These are phyloP conservation scores for Coniochaeta prunicola DNA, from an alignment of 2,329 filamentous ascomycete genomes.

Conservation along the genomic window DNA sequence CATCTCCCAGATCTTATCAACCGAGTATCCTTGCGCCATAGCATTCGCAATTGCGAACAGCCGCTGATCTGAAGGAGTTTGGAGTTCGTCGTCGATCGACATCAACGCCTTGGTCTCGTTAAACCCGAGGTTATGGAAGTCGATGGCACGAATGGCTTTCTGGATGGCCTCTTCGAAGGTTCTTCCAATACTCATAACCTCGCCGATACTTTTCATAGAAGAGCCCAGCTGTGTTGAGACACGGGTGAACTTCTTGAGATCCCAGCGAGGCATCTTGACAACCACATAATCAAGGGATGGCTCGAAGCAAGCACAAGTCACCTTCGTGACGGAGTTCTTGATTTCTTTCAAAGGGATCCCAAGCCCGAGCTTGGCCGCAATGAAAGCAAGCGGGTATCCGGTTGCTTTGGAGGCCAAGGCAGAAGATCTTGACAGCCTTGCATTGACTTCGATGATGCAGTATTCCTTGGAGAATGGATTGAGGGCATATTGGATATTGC, in stretches of 20 bases:
- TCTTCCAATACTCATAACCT: constrained; percentile 96
- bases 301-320: constrained; percentile 96
- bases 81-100: constrained; percentile 91
- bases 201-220: constrained; percentile 99
- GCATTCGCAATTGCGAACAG: constrained; percentile 97
- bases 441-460: constrained; percentile 99
- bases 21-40: constrained; percentile 87
- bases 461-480: constrained; percentile 95
- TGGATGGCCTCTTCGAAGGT: constrained; percentile 98
- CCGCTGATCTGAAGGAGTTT: constrained; percentile 95
- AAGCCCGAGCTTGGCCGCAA: constrained; percentile 92
- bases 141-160: constrained; percentile 92
- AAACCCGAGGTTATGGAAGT: constrained; percentile 93
- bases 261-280: constrained; percentile 98
- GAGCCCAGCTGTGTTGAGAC: constrained; percentile 94
- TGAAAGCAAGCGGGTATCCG: constrained; percentile 91
- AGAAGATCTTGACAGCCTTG: constrained; percentile 88
- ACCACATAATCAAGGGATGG: constrained; percentile 97
- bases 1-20: constrained; percentile 96
- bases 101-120: constrained; percentile 87
- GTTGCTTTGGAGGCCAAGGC: constrained; percentile 95
- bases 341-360: constrained; percentile 95
- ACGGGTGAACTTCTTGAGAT: constrained; percentile 96
- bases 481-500: constrained; percentile 96
- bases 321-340: constrained; percentile 90